phyloP scores from a whole-genome alignment of 768 basidiomycete genomes.

The Leucogyrophana mollusca region DNA sequence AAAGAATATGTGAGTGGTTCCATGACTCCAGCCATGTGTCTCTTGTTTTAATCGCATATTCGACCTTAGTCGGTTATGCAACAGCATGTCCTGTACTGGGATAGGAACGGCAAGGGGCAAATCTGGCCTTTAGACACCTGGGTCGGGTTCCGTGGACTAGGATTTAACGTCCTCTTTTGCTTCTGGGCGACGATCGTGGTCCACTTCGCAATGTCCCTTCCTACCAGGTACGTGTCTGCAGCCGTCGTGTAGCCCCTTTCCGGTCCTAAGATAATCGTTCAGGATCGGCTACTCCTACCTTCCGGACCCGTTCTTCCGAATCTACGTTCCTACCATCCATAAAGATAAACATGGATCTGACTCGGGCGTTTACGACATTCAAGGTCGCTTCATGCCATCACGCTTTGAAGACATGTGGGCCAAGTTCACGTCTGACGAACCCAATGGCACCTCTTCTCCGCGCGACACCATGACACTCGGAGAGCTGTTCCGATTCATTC shows the following conservation, averaged over 20 bases:
- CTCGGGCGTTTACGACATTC: constrained; percentile 39
- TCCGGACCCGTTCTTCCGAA: constrained; percentile 42
- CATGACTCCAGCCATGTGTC: not conserved
- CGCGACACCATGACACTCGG: constrained; percentile 25
- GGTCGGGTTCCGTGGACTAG: constrained; percentile 38
- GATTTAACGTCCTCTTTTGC: constrained; percentile 38
- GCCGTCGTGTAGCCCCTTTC: not conserved
- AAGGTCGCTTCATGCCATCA: constrained; percentile 40
- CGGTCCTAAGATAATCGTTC: not conserved
- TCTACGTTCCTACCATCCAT: constrained; percentile 34
- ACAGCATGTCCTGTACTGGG: constrained; percentile 42
- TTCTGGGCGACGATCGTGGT: constrained; percentile 33
- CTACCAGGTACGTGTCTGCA: constrained; percentile 21
- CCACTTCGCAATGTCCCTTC: constrained; percentile 34
- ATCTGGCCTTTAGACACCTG: constrained; percentile 46
- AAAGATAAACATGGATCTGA: constrained; percentile 43
- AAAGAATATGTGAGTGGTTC: constrained; percentile 16
- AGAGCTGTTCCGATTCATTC: constrained; percentile 30
- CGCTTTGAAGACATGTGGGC: constrained; percentile 45
- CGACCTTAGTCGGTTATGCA: constrained; percentile 35
- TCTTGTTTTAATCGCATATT: not conserved
- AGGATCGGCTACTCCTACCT: constrained; percentile 23
- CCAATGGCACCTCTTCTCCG: constrained; percentile 12
- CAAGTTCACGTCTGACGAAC: constrained; percentile 24
- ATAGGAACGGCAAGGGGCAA: constrained; percentile 38